Conservation (phyloP, 1,284 basidiomycete genomes). For the Abortiporus biennis region DNA sequence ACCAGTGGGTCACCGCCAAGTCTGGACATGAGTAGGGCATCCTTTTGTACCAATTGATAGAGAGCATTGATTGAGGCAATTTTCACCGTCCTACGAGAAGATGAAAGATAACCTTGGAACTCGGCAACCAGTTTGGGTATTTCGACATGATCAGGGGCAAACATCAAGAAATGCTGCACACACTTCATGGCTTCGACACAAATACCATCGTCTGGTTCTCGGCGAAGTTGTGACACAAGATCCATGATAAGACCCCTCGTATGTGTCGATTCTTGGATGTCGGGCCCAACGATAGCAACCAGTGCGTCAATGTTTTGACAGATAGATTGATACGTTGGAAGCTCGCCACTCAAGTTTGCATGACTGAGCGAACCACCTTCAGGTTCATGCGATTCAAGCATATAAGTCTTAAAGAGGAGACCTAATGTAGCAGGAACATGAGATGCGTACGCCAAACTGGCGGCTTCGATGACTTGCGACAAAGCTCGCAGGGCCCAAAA, state of each 20-base stretch:
- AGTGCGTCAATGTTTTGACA: slow-evolving; percentile 92
- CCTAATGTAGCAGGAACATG: slow-evolving; percentile 88
- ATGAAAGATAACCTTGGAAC: slow-evolving; percentile 74
- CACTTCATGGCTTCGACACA: slow-evolving; percentile 94
- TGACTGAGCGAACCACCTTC: slow-evolving; percentile 86
- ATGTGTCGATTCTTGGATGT: slow-evolving; percentile 86
- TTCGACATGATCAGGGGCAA: slow-evolving; percentile 80
- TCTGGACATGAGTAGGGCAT: slow-evolving; percentile 88
- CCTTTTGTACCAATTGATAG: slow-evolving; percentile 96
- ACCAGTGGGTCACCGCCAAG: slow-evolving; percentile 93
- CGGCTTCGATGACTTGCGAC: slow-evolving; percentile 84
- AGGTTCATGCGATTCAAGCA: slow-evolving; percentile 88
- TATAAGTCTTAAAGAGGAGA: slow-evolving; percentile 88
- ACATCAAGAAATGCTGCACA: slow-evolving; percentile 95
- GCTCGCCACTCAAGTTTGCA: slow-evolving; percentile 85
- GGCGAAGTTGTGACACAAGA: slow-evolving; percentile 81
- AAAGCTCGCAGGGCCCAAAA: slow-evolving; percentile 89
- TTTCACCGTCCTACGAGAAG: slow-evolving; percentile 79
- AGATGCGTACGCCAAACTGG: slow-evolving; percentile 87
- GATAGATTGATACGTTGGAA: slow-evolving; percentile 87
- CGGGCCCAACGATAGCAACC: slow-evolving; percentile 92
- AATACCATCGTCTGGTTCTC: slow-evolving; percentile 85
- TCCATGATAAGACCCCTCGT: slow-evolving; percentile 80
- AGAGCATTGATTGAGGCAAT: slow-evolving; percentile 92
- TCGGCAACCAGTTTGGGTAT: slow-evolving; percentile 72